Base-by-base conservation (phyloP, 2,329 filamentous ascomycete species). In the Colletotrichum chrysophilum region DNA sequence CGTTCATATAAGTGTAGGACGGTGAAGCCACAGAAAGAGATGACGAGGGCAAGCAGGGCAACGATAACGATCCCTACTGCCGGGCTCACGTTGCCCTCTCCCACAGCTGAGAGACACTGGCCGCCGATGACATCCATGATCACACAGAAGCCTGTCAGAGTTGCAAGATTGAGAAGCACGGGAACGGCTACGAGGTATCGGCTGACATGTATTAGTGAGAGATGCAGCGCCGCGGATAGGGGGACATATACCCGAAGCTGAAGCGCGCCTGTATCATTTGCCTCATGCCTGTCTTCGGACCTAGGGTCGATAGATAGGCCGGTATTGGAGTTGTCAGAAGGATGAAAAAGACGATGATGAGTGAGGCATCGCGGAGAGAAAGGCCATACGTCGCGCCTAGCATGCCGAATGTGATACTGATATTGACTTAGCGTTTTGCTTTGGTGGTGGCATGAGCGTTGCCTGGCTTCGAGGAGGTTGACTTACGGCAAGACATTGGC, bases 11-110 rank as follows among this genome's bases (percentile, higher is more conserved):
- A 74, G 75, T 89, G 85, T 52, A 89, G 80, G 2, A 84, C 79
- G 74, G 82, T 83, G 78, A 87, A 87, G 2, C 89, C 89, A 58
- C 86, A 86, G 76, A 90, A 88, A 1, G 87, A 87, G n/a, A 90
- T 84, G 21, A 87, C 65, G 14, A 89, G 81, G 1, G 85, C 84
- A 6, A 88, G 78, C 7, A 90, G 68, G 2, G 84, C 84, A 52
- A 88, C 86, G 52, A 90, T 84, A 38, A 88, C 85, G 58, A 90
- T 89, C 7, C 88, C 88, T 9, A 87, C 85, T 2, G 85, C 84
- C 1, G 86, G 82, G 38, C 83, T 85, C 38, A 90, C 78, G 16
- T 79, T 79, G 2, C 83, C 82, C 24, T 81, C 77, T 14, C 81
- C 81, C 34, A 87, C 83, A 3, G 86, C 85, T 1, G 83, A 82